phyloP scores from a whole-genome alignment of 2,329 filamentous ascomycete genomes.

The Colletotrichum lupini region DNA sequence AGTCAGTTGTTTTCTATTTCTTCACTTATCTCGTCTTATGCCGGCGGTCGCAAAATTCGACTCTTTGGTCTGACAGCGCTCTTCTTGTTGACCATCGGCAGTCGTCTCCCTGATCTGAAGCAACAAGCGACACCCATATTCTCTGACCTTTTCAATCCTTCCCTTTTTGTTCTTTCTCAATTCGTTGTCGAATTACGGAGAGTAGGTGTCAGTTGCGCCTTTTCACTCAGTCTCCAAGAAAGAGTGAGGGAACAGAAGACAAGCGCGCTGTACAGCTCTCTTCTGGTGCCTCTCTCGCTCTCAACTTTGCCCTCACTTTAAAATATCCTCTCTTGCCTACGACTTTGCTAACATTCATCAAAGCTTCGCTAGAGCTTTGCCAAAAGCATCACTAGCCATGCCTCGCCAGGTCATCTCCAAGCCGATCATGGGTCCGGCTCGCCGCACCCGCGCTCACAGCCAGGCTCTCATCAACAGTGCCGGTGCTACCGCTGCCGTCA shows the following conservation, averaged over 20 bases:
- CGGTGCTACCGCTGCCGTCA: neutral
- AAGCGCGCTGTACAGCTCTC: neutral
- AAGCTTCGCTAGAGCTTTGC: neutral
- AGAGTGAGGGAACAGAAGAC: neutral
- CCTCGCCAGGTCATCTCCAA: neutral
- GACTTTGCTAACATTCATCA: neutral
- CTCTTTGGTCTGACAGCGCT: neutral
- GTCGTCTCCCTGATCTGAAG: no score
- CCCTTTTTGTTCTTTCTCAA: accelerated
- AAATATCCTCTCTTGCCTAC: neutral
- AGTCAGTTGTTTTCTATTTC: neutral
- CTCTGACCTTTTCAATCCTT: accelerated
- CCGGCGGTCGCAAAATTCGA: accelerated
- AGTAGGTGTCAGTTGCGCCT: neutral
- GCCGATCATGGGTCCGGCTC: neutral
- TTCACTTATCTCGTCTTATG: neutral
- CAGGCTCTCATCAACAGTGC: neutral
- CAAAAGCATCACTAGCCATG: neutral
- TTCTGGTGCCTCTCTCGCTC: neutral
- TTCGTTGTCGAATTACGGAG: accelerated
- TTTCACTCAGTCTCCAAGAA: neutral
- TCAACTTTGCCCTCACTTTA: neutral
- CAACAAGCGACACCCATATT: no score
- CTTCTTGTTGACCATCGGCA: no score
- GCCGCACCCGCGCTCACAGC: neutral